Conservation (phyloP, 2,329 filamentous ascomycete genomes). For the Parascedosporium putredinis region DNA sequence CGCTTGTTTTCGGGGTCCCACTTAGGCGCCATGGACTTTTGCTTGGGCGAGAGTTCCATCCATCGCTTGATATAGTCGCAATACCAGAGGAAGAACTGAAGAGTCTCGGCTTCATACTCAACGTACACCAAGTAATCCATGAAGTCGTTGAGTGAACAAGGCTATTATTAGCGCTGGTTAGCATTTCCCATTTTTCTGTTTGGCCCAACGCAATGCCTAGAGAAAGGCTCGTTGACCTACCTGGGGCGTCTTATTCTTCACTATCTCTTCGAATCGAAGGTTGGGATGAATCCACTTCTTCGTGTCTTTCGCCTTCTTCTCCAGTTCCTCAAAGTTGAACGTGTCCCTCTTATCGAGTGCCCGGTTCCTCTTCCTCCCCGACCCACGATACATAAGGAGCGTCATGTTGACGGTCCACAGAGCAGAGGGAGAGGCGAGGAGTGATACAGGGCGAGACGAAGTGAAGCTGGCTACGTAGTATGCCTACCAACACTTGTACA, state of each 20-base stretch:
- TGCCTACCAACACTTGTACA: too few species aligned
- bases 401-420: slow-evolving; percentile 2
- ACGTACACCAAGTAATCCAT: slow-evolving; percentile 80
- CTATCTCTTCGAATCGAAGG: slow-evolving; percentile 11
- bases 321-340: slow-evolving; percentile 3
- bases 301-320: slow-evolving; percentile 3
- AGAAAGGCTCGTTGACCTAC: slow-evolving; percentile 1
- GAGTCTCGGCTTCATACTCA: slow-evolving; percentile 68
- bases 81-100: slow-evolving; percentile 66
- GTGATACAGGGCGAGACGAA: not conserved
- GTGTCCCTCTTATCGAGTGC: not conserved
- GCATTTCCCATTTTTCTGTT: not conserved
- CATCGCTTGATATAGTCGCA: slow-evolving; percentile 49
- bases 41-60: slow-evolving; percentile 27
- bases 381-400: slow-evolving; percentile 5
- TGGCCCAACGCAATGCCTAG: not conserved
- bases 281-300: slow-evolving; percentile 7
- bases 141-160: slow-evolving; percentile 43
- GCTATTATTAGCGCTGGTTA: slow-evolving; percentile 2
- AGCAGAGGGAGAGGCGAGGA: too few species aligned
- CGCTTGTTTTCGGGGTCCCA: slow-evolving; percentile 33
- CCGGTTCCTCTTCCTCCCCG: slow-evolving; percentile 4
- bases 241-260: slow-evolving; percentile 11
- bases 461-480: too few species aligned
- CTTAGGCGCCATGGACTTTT: slow-evolving; percentile 50